A percentile compares a stretch with the other conserved stretches of the same genome.
phyloP scores from a whole-genome alignment of 306 rosid genomes.

The Senna tora region DNA sequence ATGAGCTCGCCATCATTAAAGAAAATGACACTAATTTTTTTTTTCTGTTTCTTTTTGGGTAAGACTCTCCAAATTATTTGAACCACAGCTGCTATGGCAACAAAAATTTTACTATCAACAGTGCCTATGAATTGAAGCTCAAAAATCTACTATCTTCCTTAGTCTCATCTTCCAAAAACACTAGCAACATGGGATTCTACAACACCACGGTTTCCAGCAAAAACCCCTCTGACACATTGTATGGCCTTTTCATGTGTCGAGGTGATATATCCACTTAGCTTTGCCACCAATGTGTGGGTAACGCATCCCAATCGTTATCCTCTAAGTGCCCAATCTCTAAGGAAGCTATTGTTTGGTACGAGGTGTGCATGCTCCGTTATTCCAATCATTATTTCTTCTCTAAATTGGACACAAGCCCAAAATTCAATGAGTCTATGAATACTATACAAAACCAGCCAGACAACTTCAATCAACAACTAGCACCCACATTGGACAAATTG shows the following conservation, averaged over 20 bases:
- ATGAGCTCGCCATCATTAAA: too few species aligned
- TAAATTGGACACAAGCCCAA: neutral
- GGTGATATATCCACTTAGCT: neutral
- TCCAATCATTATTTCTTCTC: slow-evolving; percentile 30
- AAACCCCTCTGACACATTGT: neutral
- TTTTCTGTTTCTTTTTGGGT: too few species aligned
- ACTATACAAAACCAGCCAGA: too few species aligned
- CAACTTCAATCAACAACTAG: neutral
- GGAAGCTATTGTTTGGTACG: slow-evolving; percentile 26
- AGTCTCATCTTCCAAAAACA: slow-evolving; percentile 29
- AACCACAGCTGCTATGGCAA: neutral
- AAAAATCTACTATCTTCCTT: slow-evolving; percentile 34
- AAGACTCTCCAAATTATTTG: too few species aligned
- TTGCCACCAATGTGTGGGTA: slow-evolving; percentile 7
- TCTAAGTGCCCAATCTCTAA: neutral
- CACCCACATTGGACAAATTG: too few species aligned
- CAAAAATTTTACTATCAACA: slow-evolving; percentile 29
- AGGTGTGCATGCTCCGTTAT: slow-evolving; percentile 39
- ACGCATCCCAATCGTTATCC: slow-evolving; percentile 10
- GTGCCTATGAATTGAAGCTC: slow-evolving; percentile 38
- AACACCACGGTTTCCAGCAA: slow-evolving; percentile 11
- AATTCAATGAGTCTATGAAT: neutral
- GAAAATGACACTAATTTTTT: too few species aligned
- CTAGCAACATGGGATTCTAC: slow-evolving; percentile 18
- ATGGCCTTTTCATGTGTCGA: slow-evolving; percentile 42